A percentile compares a stretch with the other conserved stretches of the same genome.
Evolutionary conservation across 2,329 filamentous ascomycete genomes (phyloP).

Genomic region (Cadophora sp.): DNA sequence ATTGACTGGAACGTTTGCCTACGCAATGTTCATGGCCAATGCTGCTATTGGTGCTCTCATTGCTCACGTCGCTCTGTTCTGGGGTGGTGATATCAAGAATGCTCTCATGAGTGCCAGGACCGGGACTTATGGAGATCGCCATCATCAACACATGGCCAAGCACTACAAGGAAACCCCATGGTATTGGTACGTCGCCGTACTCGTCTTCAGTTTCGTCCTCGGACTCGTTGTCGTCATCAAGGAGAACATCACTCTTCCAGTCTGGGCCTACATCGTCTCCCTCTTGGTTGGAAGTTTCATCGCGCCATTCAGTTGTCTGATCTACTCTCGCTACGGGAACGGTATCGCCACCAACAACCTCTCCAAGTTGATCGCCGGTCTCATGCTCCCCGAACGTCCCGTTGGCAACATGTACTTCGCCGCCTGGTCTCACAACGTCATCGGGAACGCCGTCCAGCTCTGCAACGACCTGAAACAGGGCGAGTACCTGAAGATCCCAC

Average conservation of each 20-base stretch:
- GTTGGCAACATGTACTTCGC: slow-evolving; percentile 57
- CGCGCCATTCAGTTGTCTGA: slow-evolving; percentile 57
- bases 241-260: slow-evolving; percentile 48
- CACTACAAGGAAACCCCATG: slow-evolving; percentile 53
- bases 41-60: slow-evolving; percentile 64
- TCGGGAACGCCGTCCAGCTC: slow-evolving; percentile 56
- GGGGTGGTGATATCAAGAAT: slow-evolving; percentile 57
- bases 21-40: slow-evolving; percentile 62
- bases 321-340: slow-evolving; percentile 60
- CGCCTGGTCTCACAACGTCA: slow-evolving; percentile 64
- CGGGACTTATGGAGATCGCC: slow-evolving; percentile 55
- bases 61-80: slow-evolving; percentile 60
- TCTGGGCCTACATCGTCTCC: slow-evolving; percentile 53
- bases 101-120: slow-evolving; percentile 55
- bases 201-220: slow-evolving; percentile 46
- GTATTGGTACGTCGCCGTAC: slow-evolving; percentile 51
- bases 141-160: slow-evolving; percentile 55
- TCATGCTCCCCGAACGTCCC: slow-evolving; percentile 51
- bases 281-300: slow-evolving; percentile 50
- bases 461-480: slow-evolving; percentile 63
- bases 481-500: slow-evolving; percentile 61
- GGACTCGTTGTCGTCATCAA: slow-evolving; percentile 50
- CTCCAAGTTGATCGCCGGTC: slow-evolving; percentile 59
- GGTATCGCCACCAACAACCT: slow-evolving; percentile 65
- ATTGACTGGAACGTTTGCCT: slow-evolving; percentile 58